Conservation (phyloP, 257 asterid genomes). For the Nicotiana tomentosiformis region DNA sequence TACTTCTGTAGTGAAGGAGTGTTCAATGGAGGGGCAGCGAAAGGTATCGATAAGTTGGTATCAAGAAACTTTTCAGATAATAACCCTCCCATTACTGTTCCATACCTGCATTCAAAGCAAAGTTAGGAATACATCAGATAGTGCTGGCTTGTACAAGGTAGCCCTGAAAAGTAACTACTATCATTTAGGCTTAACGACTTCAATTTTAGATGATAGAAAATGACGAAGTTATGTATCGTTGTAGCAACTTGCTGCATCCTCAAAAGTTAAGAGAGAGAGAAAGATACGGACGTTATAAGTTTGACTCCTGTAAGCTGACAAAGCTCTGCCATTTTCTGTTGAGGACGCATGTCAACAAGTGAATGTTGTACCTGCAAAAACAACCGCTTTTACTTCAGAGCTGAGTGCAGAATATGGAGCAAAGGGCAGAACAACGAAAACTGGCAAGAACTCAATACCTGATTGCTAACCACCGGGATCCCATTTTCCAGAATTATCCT, state of each 20-base stretch:
- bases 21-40: conserved; percentile 78
- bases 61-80: conserved; percentile 91
- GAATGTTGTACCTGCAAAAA: conserved; percentile 91
- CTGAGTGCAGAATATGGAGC: neutral
- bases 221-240: neutral
- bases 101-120: conserved; percentile 58
- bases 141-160: neutral
- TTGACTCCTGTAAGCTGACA: conserved; percentile 82
- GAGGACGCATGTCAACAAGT: conserved; percentile 98
- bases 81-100: conserved; percentile 97
- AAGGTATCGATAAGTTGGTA: conserved; percentile 81
- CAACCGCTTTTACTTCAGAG: neutral
- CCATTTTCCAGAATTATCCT: conserved; percentile 78
- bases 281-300: conserved; percentile 86
- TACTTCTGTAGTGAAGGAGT: conserved; percentile 97
- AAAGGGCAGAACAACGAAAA: neutral
- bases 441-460: conserved; percentile 29
- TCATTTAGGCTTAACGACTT: neutral
- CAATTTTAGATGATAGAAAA: neutral
- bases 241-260: neutral
- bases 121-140: neutral
- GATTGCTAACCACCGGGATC: conserved; percentile 94
- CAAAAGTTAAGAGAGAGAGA: conserved; percentile 24
- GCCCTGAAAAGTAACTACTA: neutral
- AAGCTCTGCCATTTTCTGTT: conserved; percentile 93